Evolutionary conservation across 495 filamentous ascomycete species (phyloP), one percentile per base, ranked within the genome.

Genomic region (Aspergillus heteromorphus): DNA sequence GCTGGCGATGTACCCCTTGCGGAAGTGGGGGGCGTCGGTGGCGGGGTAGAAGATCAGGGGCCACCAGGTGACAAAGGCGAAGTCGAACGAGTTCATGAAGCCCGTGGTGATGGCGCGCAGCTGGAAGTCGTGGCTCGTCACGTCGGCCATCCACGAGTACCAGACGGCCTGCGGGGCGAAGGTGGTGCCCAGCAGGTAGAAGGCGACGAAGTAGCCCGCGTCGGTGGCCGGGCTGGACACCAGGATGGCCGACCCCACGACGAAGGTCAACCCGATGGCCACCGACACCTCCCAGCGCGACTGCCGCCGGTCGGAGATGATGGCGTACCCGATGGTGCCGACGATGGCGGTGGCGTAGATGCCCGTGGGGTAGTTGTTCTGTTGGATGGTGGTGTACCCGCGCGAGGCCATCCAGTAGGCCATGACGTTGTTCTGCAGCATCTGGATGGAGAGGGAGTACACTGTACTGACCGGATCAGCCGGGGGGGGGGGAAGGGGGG

Each of bases 41-140:
- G 59, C 65, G 1, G 68, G 65, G 36, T 65, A 71, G 20, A 71
- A 71, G 13, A 71, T 62, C 16, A 71, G n/a, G 13, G 68, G 68
- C 68, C 68, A 71, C 68, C 68, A 71, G 0, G 68, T 65, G 1
- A 71, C 68, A 41, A 71, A 71, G 0, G 64, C 65, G 48, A 71
- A 71, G 47, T 71, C 68, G 27, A 71, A 71, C 0, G 68, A 71
- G 49, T 71, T 71, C 68, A 71, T 71, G 54, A 71, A 71, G 0
- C 68, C 68, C 0, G 68, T 71, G 14, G 68, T 62, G 27, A 71
- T 71, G 6, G 68, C 68, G 1, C 68, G 62, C 0, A 71, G 59
- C 23, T 71, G 68, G 16, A 71, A 50, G 43, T 71, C 68, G 38
- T 68, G 65, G 25, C 58, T 49, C 9, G 68, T 71, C 6, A 71